These are phyloP conservation scores for Penicillium sp. DNA, from an alignment of 2,329 filamentous ascomycete genomes.

Conservation along the genomic window DNA sequence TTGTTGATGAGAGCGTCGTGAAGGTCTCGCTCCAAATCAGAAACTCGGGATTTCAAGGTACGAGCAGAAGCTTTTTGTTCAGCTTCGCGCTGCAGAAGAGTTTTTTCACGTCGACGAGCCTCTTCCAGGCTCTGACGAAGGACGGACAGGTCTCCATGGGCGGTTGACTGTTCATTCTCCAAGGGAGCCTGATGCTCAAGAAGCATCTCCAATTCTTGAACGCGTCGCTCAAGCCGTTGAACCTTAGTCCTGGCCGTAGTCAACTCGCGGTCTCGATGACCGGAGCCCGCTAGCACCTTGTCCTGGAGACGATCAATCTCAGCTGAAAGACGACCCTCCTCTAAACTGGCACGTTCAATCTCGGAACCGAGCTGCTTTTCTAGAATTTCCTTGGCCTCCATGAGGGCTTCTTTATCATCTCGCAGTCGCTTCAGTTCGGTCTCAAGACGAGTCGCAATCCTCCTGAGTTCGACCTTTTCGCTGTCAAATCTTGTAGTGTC, in stretches of 20 bases:
- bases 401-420: constrained; percentile 60
- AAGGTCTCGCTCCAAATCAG: constrained; percentile 65
- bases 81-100: constrained; percentile 64
- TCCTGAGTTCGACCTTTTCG: constrained; percentile 67
- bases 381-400: constrained; percentile 57
- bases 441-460: constrained; percentile 66
- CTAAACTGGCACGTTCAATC: constrained; percentile 63
- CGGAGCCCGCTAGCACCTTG: constrained; percentile 46
- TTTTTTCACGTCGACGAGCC: constrained; percentile 64
- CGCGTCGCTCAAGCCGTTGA: constrained; percentile 60
- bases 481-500: constrained; percentile 63
- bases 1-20: constrained; percentile 59
- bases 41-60: constrained; percentile 62
- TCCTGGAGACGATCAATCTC: constrained; percentile 51
- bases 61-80: constrained; percentile 62
- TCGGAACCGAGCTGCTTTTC: constrained; percentile 66
- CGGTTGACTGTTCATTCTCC: constrained; percentile 33
- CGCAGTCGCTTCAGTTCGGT: constrained; percentile 63
- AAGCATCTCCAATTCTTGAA: constrained; percentile 50
- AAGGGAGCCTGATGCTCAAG: constrained; percentile 54
- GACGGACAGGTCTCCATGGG: constrained; percentile 54
- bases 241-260: constrained; percentile 58
- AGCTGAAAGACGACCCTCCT: constrained; percentile 60
- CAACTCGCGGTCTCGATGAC: constrained; percentile 50
- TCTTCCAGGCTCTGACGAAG: constrained; percentile 63